A percentile compares a stretch with the other conserved stretches of the same genome.
phyloP scores from a whole-genome alignment of 139 green algal species.

The Pseudopediastrum boryanum region DNA sequence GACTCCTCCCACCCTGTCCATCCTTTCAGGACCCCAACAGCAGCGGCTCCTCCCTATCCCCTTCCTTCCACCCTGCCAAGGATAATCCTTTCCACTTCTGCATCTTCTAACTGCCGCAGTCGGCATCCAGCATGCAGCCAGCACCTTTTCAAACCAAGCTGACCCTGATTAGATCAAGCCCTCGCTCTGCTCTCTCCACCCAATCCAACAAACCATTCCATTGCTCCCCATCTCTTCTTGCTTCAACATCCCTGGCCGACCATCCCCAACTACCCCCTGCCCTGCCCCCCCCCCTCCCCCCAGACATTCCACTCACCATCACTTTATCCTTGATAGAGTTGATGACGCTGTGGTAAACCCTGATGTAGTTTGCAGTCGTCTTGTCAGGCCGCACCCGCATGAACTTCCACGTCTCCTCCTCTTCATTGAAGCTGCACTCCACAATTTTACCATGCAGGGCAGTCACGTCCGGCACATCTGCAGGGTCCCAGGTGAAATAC shows the following conservation, averaged over 20 bases:
- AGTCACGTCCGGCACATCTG: conserved; percentile 28
- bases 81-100: no score
- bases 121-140: no score
- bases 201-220: no score
- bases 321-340: conserved; percentile 40
- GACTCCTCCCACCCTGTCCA: no score
- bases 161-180: no score
- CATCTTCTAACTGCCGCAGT: no score
- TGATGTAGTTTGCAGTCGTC: conserved; percentile 75
- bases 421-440: conserved; percentile 81
- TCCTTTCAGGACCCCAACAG: no score
- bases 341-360: conserved; percentile 78
- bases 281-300: background rate
- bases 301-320: conserved; percentile 20
- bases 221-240: no score
- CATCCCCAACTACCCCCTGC: background rate
- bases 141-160: no score
- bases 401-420: conserved; percentile 71
- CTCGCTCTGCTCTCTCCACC: no score
- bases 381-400: conserved; percentile 90
- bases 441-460: conserved; percentile 70
- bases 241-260: background rate
- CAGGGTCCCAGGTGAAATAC: conserved; percentile 46
- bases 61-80: no score
- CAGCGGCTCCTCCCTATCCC: no score